Evolutionary conservation across 192 early-diverging fungal species (phyloP).

Genomic region (Hyaloraphidium curvatum): DNA sequence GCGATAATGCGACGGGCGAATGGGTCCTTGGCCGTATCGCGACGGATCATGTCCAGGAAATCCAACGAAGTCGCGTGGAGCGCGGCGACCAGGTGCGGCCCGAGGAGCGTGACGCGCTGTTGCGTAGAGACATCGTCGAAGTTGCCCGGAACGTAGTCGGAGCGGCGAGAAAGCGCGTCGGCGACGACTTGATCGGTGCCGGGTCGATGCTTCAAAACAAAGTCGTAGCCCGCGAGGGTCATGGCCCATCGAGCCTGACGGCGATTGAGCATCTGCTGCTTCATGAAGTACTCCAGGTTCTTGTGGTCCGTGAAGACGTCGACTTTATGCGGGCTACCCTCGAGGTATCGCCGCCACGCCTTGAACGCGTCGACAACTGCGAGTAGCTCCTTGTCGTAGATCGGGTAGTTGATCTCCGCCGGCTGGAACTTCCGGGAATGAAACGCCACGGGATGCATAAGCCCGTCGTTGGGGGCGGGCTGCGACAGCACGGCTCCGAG

Average conservation of each 20-base stretch:
- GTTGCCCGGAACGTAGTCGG: no score
- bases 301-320: constrained; percentile 19
- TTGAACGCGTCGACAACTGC: constrained; percentile 20
- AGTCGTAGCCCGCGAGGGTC: constrained; percentile 12
- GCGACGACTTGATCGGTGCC: constrained; percentile 11
- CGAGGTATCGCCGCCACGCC: constrained; percentile 17
- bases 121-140: no score
- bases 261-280: constrained; percentile 8
- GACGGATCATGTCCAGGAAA: no score
- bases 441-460: constrained; percentile 19
- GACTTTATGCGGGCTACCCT: constrained; percentile 5
- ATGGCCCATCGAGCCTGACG: constrained; percentile 18
- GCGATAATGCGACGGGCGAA: no score
- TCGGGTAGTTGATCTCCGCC: constrained; percentile 16
- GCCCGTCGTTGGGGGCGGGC: no score
- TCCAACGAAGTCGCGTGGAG: no score
- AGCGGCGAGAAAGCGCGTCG: constrained; percentile 16
- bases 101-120: no score
- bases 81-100: no score
- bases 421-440: constrained; percentile 3
- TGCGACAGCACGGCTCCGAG: constrained; percentile 17
- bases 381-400: constrained; percentile 18
- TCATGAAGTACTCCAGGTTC: constrained; percentile 19
- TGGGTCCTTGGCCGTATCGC: no score
- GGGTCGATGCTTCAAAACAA: constrained; percentile 9